Conservation (phyloP, 1,284 basidiomycete species). For the Cryptococcus neoformans region DNA sequence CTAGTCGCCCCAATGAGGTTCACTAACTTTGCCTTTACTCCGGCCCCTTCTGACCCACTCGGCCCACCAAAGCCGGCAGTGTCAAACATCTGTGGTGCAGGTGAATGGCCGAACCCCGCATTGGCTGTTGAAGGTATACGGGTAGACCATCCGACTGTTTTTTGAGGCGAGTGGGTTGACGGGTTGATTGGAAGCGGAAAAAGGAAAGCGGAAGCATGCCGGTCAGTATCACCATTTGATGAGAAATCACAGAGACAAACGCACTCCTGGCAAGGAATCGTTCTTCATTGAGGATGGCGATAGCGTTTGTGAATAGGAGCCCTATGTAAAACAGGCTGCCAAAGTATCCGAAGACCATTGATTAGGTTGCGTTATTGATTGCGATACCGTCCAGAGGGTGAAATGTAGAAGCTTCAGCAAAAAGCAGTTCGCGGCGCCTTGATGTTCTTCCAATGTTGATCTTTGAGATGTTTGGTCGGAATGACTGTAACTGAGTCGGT, state of each 20-base stretch:
- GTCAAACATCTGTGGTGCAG: conserved; percentile 34
- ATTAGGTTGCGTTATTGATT: neutral
- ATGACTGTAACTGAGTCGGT: no score
- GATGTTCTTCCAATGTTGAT: no score
- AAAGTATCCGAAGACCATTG: conserved; percentile 40
- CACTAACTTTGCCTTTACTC: conserved; percentile 81
- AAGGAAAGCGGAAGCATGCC: neutral
- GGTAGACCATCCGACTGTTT: conserved; percentile 87
- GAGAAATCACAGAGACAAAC: conserved; percentile 37
- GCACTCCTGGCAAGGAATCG: conserved; percentile 87
- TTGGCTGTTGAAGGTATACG: conserved; percentile 52
- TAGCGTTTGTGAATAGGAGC: conserved; percentile 83
- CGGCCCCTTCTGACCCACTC: conserved; percentile 57
- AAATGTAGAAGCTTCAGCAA: no score
- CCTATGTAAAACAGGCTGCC: conserved; percentile 51
- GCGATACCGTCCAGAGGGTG: no score
- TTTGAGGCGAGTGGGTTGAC: neutral
- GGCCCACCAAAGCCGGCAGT: conserved; percentile 15
- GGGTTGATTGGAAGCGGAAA: neutral
- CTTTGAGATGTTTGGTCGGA: no score
- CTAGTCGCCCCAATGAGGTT: conserved; percentile 90
- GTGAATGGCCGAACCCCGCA: conserved; percentile 43
- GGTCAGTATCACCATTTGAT: neutral
- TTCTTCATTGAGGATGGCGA: conserved; percentile 93
- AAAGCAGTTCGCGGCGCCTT: no score